Evolutionary conservation across 495 filamentous ascomycete species (phyloP).

Genomic region (Tuber melanosporum): DNA sequence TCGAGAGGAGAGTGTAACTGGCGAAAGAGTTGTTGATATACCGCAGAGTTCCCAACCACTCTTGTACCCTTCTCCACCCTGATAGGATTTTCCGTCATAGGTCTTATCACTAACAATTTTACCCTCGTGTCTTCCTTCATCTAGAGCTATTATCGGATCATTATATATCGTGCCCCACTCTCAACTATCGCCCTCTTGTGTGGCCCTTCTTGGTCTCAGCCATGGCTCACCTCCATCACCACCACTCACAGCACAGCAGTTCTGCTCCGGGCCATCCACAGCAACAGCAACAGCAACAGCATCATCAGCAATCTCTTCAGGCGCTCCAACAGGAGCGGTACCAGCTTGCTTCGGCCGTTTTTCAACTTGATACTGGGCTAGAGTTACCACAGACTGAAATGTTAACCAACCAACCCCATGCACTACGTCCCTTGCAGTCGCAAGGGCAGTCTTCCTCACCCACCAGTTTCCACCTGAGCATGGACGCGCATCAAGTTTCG

Average conservation of each 20-base stretch:
- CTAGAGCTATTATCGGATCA: neutral
- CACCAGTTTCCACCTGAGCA: conserved; percentile 23
- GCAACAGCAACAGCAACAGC: conserved; percentile 9
- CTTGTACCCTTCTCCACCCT: neutral
- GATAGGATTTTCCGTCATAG: neutral
- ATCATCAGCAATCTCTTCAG: conserved; percentile 9
- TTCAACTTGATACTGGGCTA: neutral
- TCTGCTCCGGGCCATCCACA: neutral
- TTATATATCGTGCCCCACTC: neutral
- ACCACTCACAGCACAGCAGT: neutral
- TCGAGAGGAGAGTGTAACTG: neutral
- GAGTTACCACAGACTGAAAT: conserved; percentile 1
- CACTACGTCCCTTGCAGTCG: conserved; percentile 27
- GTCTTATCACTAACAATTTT: neutral
- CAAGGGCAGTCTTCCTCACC: conserved; percentile 26
- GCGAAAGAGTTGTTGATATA: conserved; percentile 1
- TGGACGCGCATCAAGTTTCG: conserved; percentile 18
- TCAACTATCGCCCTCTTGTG: neutral
- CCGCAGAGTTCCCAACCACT: neutral
- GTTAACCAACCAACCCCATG: neutral
- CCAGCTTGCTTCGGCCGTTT: neutral
- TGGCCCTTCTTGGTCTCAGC: neutral
- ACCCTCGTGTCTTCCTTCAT: neutral
- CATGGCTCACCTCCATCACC: neutral
- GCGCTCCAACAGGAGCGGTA: conserved; percentile 11